Evolutionary conservation across 116 monocot genomes (phyloP).

Genomic region (Iris pallida): DNA sequence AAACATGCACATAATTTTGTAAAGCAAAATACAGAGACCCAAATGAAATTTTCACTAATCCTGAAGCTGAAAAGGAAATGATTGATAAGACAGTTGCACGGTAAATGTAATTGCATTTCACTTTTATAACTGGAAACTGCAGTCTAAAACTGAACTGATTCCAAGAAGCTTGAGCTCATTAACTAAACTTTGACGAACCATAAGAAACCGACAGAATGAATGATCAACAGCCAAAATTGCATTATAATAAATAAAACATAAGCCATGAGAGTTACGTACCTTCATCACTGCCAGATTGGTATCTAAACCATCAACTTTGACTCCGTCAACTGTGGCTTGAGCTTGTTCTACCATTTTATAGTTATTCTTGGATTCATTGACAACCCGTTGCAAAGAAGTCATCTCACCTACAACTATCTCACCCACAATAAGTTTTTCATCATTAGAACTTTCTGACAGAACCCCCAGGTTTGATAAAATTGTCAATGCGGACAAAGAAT

Average conservation of each 20-base stretch:
- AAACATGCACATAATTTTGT: too few species aligned
- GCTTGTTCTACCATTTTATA: slow-evolving; percentile 81
- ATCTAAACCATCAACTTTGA: slow-evolving; percentile 89
- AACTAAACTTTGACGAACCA: neutral
- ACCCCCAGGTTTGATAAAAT: slow-evolving; percentile 74
- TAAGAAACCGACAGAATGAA: neutral
- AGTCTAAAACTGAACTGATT: too few species aligned
- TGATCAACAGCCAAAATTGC: neutral
- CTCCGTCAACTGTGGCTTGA: slow-evolving; percentile 72
- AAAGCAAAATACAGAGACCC: too few species aligned
- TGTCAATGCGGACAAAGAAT: slow-evolving; percentile 56
- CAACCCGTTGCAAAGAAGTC: slow-evolving; percentile 60
- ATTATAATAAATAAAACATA: neutral
- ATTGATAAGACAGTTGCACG: too few species aligned
- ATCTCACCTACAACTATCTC: slow-evolving; percentile 84
- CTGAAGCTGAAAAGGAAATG: too few species aligned
- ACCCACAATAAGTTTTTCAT: slow-evolving; percentile 72
- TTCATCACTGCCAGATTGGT: slow-evolving; percentile 94
- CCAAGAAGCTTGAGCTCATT: too few species aligned
- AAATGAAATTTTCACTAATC: too few species aligned
- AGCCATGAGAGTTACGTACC: slow-evolving; percentile 33
- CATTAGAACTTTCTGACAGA: slow-evolving; percentile 31
- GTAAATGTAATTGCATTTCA: too few species aligned
- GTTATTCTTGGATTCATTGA: slow-evolving; percentile 53
- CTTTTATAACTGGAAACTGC: too few species aligned